Evolutionary conservation across 2,329 filamentous ascomycete species (phyloP), one percentile per base, ranked within the genome.

Genomic region (Botrytis deweyae): DNA sequence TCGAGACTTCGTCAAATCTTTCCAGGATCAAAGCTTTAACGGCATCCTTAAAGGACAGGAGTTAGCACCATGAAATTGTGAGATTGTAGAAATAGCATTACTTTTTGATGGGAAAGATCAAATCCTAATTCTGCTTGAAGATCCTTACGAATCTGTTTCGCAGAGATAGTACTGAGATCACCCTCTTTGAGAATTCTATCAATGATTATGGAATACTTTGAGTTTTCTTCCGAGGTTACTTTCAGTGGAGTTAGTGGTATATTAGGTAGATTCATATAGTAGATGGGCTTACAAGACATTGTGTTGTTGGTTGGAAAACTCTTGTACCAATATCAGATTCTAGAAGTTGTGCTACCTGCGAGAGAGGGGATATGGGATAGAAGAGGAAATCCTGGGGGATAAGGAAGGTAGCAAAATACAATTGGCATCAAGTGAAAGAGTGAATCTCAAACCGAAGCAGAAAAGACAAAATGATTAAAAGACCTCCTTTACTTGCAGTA

Each of bases 1-100:
- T 75, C 22, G 70, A 71, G 74, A 82, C 81, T 74, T 86, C 82
- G 78, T 89, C 87, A 79, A 89, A 89, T 63, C 88, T 84, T 77
- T 87, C 84, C 81, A 86, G 84, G 70, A 89, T 89, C 59, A 89
- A 82, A 59, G 82, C 81, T 78, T 88, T 87, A 74, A 89, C 84
- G 12, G 83, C 83, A 76, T 83, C 81, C 87, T 89, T 72, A 40
- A 68, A 70, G 62, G 62, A 55, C 33, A 62, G 12, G 36, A 52
- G 40, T 76, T 67, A 73, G 70, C 68, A 70, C 73, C 68, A 29
- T 29, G 38, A 73, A 61, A 55, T 29, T 12, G 49, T 29, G 38
- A 29, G 58, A 62, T 29, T n/a, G 38, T 18, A 55, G 46, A 4
- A 58, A n/a, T 33, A 67, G 14, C 29, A 71, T 64, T 64, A 82